Evolutionary conservation across 148 eudicot species (phyloP).

Genomic region (Camellia lanceoleosa): DNA sequence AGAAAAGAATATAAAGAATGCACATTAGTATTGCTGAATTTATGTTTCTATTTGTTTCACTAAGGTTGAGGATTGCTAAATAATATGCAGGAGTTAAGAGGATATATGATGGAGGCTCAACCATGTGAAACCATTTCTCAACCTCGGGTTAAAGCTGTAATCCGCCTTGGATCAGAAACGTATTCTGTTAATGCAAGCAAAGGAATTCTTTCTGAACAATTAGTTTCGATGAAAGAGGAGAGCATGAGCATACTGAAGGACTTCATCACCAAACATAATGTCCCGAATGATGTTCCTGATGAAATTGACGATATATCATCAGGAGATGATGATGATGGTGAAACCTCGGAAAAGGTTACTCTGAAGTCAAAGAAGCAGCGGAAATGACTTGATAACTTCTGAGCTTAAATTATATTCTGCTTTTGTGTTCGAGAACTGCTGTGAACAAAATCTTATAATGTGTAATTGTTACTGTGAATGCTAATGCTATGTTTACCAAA

Average conservation of each 20-base stretch:
- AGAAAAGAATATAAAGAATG: neutral
- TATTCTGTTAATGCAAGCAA: slow-evolving; percentile 38
- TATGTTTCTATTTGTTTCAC: neutral
- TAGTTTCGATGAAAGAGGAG: slow-evolving; percentile 63
- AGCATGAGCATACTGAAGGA: slow-evolving; percentile 80
- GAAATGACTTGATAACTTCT: neutral
- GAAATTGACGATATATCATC: slow-evolving; percentile 72
- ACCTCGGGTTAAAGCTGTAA: slow-evolving; percentile 41
- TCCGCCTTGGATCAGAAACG: slow-evolving; percentile 71
- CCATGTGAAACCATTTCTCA: slow-evolving; percentile 18
- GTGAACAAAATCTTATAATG: neutral
- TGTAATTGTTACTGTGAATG: neutral
- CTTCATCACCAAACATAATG: slow-evolving; percentile 73
- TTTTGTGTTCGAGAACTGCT: neutral
- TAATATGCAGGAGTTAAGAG: slow-evolving; percentile 16
- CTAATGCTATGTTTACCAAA: neutral
- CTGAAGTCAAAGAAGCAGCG: slow-evolving; percentile 63
- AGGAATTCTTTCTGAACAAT: slow-evolving; percentile 64
- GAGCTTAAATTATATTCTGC: neutral
- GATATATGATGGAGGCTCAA: slow-evolving; percentile 48
- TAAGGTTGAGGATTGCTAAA: neutral
- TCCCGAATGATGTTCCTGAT: slow-evolving; percentile 88
- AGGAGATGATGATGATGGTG: slow-evolving; percentile 62
- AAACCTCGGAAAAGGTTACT: slow-evolving; percentile 40
- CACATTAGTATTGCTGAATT: neutral